Base-by-base conservation (phyloP, 2,329 filamentous ascomycete genomes). In the Periconia sp. region DNA sequence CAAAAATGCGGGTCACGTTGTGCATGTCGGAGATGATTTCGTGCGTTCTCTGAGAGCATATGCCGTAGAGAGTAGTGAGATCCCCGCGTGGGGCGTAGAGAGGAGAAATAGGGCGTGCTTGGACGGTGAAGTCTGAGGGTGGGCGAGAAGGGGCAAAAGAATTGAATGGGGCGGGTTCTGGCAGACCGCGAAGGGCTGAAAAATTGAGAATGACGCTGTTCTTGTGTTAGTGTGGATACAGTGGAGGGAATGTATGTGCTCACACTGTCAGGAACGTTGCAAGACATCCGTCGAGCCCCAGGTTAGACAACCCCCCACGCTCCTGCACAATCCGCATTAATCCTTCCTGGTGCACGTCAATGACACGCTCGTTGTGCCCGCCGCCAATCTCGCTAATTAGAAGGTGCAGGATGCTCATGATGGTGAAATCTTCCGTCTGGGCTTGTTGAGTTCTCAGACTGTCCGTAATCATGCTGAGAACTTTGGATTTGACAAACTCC, bases 381-480 rank as follows among this genome's bases (percentile, higher is more conserved):
- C 62, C 56, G 7, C 70, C 66, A 44, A 69, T 57, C 19, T 71
- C 69, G 49, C 70, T 70, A 19, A 68, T 51, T 2, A 73, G 62
- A 17, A 73, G 62, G 49, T 72, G 55, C 9, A 69, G 43, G 41
- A 72, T 71, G 49, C 66, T 68, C 17, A 72, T 43, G 18, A 71
- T 66, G 1, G 63, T 70, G 15, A 62, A 63, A 42, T 72, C 65
- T 40, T 69, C 68, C 10, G 60, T 56, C 8, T 51, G 53, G 14
- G 55, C 64, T 11, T 60, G 51, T 11, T 49, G 47, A 17, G 55
- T 64, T 20, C 60, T 55, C 11, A 71, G 54, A 18, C 59, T 62
- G n/a, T 65, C 60, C 10, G 62, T 64, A 15, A 73, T 63, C 20
- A 62, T 57, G 7, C 62, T 54, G 15, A 73, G 49, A 6, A 69